phyloP scores from a whole-genome alignment of 208 protist species.

The Trypanosomatidae sp. region DNA sequence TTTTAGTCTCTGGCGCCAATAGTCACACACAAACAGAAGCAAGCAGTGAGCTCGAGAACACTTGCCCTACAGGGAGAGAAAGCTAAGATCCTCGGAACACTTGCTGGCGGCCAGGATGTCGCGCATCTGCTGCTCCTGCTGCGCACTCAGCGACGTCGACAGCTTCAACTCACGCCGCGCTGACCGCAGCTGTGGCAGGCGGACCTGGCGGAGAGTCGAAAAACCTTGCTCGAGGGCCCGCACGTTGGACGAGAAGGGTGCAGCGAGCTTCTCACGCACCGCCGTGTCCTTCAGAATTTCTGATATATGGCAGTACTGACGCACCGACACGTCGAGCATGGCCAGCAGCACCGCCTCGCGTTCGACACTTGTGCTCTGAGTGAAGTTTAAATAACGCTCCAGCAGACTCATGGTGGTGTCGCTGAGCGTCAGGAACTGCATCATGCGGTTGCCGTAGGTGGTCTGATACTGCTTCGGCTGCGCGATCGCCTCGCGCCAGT shows the following conservation, averaged over 20 bases:
- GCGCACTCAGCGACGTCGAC: constrained; percentile 1
- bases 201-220: background rate
- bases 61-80: no score
- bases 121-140: constrained; percentile 3
- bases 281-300: constrained; percentile 11
- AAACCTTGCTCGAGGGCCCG: constrained; percentile 11
- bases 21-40: no score
- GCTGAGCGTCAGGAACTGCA: constrained; percentile 17
- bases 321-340: constrained; percentile 26
- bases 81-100: constrained; percentile 19
- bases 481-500: constrained; percentile 22
- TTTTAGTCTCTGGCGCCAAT: no score
- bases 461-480: constrained; percentile 10
- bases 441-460: constrained; percentile 23
- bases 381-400: constrained; percentile 14
- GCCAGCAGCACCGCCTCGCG: constrained; percentile 15
- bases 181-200: constrained; percentile 5
- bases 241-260: background rate
- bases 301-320: constrained; percentile 31
- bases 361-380: background rate
- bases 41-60: no score
- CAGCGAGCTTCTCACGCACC: constrained; percentile 10
- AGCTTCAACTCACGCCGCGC: constrained; percentile 15
- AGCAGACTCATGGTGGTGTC: background rate
- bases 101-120: background rate